Percentiles rank a stretch among this genome's conserved stretches.
phyloP scores from a whole-genome alignment of 257 asterid genomes.

The Avicennia marina region DNA sequence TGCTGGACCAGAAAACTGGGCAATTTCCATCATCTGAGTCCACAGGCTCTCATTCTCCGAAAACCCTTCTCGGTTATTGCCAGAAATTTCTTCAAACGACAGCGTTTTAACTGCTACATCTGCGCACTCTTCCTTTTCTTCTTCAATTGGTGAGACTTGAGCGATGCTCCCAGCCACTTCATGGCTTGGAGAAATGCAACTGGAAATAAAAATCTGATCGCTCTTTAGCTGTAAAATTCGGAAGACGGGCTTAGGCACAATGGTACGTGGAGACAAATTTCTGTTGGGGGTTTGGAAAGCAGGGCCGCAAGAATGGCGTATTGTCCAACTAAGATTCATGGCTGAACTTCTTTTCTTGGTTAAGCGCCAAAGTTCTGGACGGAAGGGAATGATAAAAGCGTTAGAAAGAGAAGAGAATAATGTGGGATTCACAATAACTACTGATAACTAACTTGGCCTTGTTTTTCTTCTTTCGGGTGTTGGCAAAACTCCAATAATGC shows the following conservation, averaged over 20 bases:
- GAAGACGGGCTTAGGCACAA: slow-evolving; percentile 2
- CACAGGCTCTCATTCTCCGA: slow-evolving; percentile 54
- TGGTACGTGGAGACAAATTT: slow-evolving; percentile 16
- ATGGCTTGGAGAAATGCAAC: slow-evolving; percentile 42
- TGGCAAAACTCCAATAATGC: no score
- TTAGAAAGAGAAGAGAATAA: no score
- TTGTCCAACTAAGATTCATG: slow-evolving; percentile 45
- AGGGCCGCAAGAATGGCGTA: slow-evolving; percentile 25
- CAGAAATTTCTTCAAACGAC: slow-evolving; percentile 15
- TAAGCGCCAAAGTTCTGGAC: no score
- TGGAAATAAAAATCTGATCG: slow-evolving; percentile 17
- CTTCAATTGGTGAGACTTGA: slow-evolving; percentile 24
- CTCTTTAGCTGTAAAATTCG: slow-evolving; percentile 14
- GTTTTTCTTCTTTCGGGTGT: no score
- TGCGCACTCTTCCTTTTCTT: slow-evolving; percentile 21
- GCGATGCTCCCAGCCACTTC: slow-evolving; percentile 30
- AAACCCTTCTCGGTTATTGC: slow-evolving; percentile 27
- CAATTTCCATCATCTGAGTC: slow-evolving; percentile 75
- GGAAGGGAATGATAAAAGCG: no score
- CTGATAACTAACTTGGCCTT: no score
- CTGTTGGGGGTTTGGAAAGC: slow-evolving; percentile 8
- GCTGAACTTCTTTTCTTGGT: background rate
- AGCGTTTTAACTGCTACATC: slow-evolving; percentile 24
- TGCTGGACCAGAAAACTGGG: slow-evolving; percentile 93
- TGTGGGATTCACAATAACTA: no score